phyloP scores from a whole-genome alignment of 768 basidiomycete genomes.

The Amanita muscaria region DNA sequence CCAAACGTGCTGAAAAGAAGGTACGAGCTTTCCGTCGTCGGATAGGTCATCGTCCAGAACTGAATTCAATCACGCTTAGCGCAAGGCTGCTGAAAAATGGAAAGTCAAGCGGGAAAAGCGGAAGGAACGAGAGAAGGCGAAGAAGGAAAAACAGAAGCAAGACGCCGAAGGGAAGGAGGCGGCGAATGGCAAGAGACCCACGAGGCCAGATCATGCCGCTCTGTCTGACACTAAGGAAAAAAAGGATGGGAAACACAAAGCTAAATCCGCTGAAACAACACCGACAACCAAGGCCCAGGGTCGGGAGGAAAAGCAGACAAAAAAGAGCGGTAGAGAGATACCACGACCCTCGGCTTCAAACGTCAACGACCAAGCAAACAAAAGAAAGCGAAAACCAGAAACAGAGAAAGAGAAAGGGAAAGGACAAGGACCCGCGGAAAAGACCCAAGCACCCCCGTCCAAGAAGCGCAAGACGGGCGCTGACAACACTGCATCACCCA shows the following conservation, averaged over 20 bases:
- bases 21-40: conserved; percentile 27
- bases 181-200: conserved; percentile 7
- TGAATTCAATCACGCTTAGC: not conserved
- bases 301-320: conserved; percentile 23
- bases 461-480: conserved; percentile 2
- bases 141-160: conserved; percentile 3
- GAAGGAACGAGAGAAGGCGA: conserved; percentile 4
- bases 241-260: conserved; percentile 3
- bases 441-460: not conserved
- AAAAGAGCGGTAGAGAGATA: conserved; percentile 1
- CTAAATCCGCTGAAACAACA: too few species aligned
- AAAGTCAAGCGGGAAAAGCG: conserved; percentile 5
- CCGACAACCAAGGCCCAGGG: too few species aligned
- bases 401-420: conserved; percentile 5
- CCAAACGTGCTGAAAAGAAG: conserved; percentile 57
- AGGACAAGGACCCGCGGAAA: not conserved
- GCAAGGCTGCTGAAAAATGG: not conserved
- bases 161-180: not conserved
- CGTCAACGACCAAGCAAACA: not conserved
- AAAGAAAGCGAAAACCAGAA: conserved; percentile 4
- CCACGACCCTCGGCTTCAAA: not conserved
- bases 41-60: too few species aligned
- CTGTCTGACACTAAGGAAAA: not conserved
- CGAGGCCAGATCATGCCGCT: not conserved
- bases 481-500: not conserved